Evolutionary conservation across 495 filamentous ascomycete species (phyloP).

Genomic region (Hyaloscypha finlandica): DNA sequence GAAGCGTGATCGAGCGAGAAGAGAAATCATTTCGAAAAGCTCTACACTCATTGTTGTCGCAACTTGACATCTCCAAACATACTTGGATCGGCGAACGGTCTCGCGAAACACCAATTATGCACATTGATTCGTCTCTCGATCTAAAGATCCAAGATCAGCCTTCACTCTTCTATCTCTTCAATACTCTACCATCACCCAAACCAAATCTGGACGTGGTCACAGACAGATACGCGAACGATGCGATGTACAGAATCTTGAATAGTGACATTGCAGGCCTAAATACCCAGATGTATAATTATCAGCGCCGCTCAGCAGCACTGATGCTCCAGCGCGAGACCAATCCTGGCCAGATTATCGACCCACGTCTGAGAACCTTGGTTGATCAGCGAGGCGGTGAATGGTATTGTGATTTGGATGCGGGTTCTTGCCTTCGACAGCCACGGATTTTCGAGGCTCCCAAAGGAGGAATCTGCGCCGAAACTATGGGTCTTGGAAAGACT

Average conservation of each 20-base stretch:
- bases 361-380: conserved; percentile 58
- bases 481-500: conserved; percentile 80
- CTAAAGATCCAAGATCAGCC: conserved; percentile 42
- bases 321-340: conserved; percentile 85
- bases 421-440: conserved; percentile 60
- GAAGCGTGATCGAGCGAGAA: conserved; percentile 46
- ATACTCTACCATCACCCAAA: conserved; percentile 73
- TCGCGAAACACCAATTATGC: conserved; percentile 7
- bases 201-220: conserved; percentile 54
- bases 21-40: conserved; percentile 44
- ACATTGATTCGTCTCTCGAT: conserved; percentile 21
- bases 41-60: conserved; percentile 53
- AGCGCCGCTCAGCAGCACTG: conserved; percentile 75
- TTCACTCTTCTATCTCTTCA: conserved; percentile 84
- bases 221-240: conserved; percentile 56
- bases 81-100: conserved; percentile 56
- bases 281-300: conserved; percentile 73
- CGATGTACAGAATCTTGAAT: conserved; percentile 64
- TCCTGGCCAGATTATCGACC: conserved; percentile 67
- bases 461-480: conserved; percentile 78
- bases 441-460: conserved; percentile 70
- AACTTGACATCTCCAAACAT: conserved; percentile 54
- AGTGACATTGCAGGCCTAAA: conserved; percentile 61
- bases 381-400: conserved; percentile 65
- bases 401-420: conserved; percentile 72